Conservation (phyloP, 2,329 filamentous ascomycete species). For the Colletotrichum neosansevieriae region DNA sequence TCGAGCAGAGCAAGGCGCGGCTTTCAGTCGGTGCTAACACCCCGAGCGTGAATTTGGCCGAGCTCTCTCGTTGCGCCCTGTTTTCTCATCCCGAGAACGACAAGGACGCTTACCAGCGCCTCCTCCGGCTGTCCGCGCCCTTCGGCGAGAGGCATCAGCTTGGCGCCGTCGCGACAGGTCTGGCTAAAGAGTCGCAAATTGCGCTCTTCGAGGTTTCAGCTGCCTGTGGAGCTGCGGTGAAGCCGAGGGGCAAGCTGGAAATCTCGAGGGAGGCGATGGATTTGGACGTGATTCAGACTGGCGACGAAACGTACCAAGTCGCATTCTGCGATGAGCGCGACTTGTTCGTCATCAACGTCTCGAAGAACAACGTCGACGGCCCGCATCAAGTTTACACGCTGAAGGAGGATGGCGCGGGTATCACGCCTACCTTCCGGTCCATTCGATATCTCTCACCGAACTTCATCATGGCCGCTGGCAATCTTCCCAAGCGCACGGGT, state of each 20-base stretch:
- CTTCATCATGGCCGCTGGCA: conserved; percentile 69
- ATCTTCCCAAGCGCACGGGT: conserved; percentile 70
- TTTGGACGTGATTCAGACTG: conserved; percentile 75
- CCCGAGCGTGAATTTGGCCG: conserved; percentile 57
- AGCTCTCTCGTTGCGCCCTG: conserved; percentile 64
- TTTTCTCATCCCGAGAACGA: conserved; percentile 64
- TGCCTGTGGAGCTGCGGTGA: conserved; percentile 60
- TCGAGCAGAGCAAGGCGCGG: conserved; percentile 58
- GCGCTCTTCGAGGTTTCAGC: conserved; percentile 80
- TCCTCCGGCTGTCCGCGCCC: conserved; percentile 66
- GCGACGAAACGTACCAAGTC: conserved; percentile 74
- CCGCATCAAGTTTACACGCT: conserved; percentile 69
- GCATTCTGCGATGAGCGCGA: conserved; percentile 84
- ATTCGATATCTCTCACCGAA: conserved; percentile 70
- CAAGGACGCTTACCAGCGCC: conserved; percentile 68
- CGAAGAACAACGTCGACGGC: conserved; percentile 56
- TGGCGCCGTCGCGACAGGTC: conserved; percentile 82
- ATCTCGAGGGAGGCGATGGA: conserved; percentile 72
- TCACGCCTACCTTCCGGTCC: conserved; percentile 66
- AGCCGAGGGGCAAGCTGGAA: conserved; percentile 62
- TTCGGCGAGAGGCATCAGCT: conserved; percentile 63
- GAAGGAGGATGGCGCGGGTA: conserved; percentile 58
- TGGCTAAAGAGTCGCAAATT: conserved; percentile 81
- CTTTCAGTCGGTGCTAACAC: conserved; percentile 47
- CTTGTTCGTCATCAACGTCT: conserved; percentile 73